A percentile compares a stretch with the other conserved stretches of the same genome.
These are phyloP conservation scores for Eremochloa ophiuroides DNA, from an alignment of 176 grass and related monocot species.

Conservation along the genomic window DNA sequence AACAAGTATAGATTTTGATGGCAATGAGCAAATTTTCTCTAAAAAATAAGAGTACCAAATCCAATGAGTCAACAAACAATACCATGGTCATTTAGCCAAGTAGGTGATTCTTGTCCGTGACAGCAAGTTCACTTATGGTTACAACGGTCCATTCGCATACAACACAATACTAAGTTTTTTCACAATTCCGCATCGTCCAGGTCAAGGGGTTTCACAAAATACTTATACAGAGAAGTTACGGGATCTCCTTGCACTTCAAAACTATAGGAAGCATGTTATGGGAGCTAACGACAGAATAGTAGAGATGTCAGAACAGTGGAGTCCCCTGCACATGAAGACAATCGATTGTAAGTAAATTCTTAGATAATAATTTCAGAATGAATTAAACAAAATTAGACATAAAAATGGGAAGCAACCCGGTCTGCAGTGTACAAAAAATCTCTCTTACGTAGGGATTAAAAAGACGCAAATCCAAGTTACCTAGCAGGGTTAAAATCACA, in stretches of 20 bases:
- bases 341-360: not conserved
- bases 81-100: not conserved
- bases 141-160: not conserved
- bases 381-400: not conserved
- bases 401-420: not conserved
- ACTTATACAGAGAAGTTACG: not conserved
- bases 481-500: conserved; percentile 5
- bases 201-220: no score
- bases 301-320: not conserved
- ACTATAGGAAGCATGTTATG: not conserved
- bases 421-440: no score
- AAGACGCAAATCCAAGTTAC: conserved; percentile 10
- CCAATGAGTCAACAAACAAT: not conserved
- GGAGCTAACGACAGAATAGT: not conserved
- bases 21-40: no score
- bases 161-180: not conserved
- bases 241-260: not conserved
- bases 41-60: no score
- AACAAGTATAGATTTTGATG: no score
- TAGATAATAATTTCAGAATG: not conserved
- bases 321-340: conserved; percentile 10
- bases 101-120: not conserved
- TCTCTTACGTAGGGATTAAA: conserved; percentile 6
- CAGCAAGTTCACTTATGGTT: not conserved
- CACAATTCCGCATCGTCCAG: not conserved